Evolutionary conservation across 1,139 yeast genomes (phyloP).

Genomic region (Pichia sp.): DNA sequence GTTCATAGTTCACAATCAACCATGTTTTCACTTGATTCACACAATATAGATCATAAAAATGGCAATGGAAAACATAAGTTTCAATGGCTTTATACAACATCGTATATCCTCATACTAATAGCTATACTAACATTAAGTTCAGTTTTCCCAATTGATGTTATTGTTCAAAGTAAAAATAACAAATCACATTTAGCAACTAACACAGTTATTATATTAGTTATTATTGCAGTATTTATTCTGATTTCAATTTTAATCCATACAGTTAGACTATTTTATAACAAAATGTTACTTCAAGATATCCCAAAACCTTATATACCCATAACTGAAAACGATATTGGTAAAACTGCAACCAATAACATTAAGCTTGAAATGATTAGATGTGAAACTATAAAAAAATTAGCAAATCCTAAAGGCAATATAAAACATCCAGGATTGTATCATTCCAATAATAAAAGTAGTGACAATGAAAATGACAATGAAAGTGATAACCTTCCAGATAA

Average conservation of each 20-base stretch:
- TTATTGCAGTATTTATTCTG: slow-evolving; percentile 55
- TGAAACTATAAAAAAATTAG: slow-evolving; percentile 41
- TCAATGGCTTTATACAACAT: slow-evolving; percentile 46
- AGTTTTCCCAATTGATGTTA: slow-evolving; percentile 48
- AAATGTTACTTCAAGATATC: slow-evolving; percentile 61
- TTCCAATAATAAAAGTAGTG: slow-evolving; percentile 34
- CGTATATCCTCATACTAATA: slow-evolving; percentile 37
- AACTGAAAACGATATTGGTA: slow-evolving; percentile 58
- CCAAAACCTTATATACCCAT: slow-evolving; percentile 70
- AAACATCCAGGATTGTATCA: slow-evolving; percentile 62
- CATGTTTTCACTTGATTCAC: slow-evolving; percentile 2
- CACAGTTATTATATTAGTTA: slow-evolving; percentile 58
- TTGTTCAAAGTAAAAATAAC: slow-evolving; percentile 41
- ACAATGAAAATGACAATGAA: slow-evolving; percentile 30
- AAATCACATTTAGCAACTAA: slow-evolving; percentile 40
- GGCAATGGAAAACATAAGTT: slow-evolving; percentile 4
- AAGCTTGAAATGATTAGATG: slow-evolving; percentile 40
- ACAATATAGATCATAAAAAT: neutral
- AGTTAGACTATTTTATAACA: slow-evolving; percentile 50
- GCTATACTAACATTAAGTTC: slow-evolving; percentile 37
- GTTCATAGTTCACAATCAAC: neutral
- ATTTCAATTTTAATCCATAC: slow-evolving; percentile 37
- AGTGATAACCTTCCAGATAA: slow-evolving; percentile 42
- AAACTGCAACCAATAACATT: slow-evolving; percentile 38
- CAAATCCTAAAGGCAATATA: slow-evolving; percentile 45